These are phyloP conservation scores for Polyplosphaeria fusca DNA, from an alignment of 495 filamentous ascomycete species.

Conservation along the genomic window DNA sequence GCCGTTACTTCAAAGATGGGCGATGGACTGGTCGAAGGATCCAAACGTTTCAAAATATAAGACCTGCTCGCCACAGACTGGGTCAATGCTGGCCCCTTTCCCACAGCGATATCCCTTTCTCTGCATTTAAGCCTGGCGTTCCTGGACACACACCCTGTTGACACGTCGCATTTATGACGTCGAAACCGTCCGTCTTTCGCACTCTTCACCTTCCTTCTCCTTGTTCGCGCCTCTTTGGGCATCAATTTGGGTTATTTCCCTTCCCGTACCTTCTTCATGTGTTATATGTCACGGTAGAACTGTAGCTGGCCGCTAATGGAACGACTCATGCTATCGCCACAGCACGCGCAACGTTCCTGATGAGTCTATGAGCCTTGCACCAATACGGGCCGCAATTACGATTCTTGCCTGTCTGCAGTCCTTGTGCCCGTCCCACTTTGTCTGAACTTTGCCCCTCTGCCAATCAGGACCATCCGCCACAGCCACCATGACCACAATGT, in stretches of 20 bases:
- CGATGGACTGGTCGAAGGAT: constrained; percentile 80
- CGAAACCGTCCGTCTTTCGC: not conserved
- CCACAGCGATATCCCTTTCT: constrained; percentile 16
- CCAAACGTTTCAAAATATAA: constrained; percentile 54
- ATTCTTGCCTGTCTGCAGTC: too few species aligned
- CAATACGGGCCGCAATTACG: too few species aligned
- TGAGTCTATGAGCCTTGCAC: too few species aligned
- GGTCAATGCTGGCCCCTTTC: constrained; percentile 23
- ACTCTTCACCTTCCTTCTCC: not conserved
- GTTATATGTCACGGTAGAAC: not conserved
- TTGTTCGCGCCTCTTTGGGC: constrained; percentile 6
- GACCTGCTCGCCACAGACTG: constrained; percentile 20
- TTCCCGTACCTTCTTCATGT: not conserved
- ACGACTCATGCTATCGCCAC: not conserved
- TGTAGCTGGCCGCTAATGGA: constrained; percentile 19
- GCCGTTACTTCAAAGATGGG: constrained; percentile 66
- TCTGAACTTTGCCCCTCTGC: not conserved
- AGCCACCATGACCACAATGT: constrained; percentile 4
- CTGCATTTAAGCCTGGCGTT: constrained; percentile 25
- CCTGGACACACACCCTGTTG: constrained; percentile 5
- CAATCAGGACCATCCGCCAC: not conserved
- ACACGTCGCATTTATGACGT: constrained; percentile 16
- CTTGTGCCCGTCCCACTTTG: not conserved
- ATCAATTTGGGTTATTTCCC: not conserved
- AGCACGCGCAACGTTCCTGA: not conserved